These are phyloP conservation scores for Pseudoturritis turrita DNA, from an alignment of 345 rosid genomes.

Conservation along the genomic window DNA sequence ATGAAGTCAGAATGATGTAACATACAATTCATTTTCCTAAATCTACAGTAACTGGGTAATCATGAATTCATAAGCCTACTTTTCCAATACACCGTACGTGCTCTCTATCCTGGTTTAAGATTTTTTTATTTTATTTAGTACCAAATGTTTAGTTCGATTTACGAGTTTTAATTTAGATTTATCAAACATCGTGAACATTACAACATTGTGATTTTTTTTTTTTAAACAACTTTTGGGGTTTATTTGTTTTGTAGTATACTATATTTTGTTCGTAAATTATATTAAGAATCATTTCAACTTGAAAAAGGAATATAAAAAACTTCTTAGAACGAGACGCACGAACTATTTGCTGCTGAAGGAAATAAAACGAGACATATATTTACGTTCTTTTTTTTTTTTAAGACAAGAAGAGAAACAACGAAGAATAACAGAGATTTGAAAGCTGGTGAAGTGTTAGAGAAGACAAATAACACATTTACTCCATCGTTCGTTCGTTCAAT, in stretches of 20 bases:
- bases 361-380: not conserved
- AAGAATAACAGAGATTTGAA: conserved; percentile 16
- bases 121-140: not conserved
- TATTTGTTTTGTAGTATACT: not conserved
- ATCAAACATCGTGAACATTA: not conserved
- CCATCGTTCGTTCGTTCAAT: too few relatives aligned
- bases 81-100: conserved; percentile 19
- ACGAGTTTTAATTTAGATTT: not conserved
- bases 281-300: not conserved
- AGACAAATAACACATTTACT: conserved; percentile 22
- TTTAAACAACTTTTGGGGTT: not conserved
- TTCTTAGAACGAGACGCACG: not conserved
- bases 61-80: conserved; percentile 16
- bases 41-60: not conserved
- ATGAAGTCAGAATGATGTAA: conserved; percentile 24
- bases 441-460: conserved; percentile 27
- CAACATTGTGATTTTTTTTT: not conserved
- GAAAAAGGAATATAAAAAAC: not conserved
- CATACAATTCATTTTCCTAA: not conserved
- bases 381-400: not conserved
- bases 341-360: not conserved
- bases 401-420: not conserved
- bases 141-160: not conserved
- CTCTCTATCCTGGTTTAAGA: not conserved
- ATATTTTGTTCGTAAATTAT: not conserved